Evolutionary conservation across 192 early-diverging fungal genomes (phyloP), one percentile per base, ranked within the genome.

Genomic region (Linnemannia hyalina): DNA sequence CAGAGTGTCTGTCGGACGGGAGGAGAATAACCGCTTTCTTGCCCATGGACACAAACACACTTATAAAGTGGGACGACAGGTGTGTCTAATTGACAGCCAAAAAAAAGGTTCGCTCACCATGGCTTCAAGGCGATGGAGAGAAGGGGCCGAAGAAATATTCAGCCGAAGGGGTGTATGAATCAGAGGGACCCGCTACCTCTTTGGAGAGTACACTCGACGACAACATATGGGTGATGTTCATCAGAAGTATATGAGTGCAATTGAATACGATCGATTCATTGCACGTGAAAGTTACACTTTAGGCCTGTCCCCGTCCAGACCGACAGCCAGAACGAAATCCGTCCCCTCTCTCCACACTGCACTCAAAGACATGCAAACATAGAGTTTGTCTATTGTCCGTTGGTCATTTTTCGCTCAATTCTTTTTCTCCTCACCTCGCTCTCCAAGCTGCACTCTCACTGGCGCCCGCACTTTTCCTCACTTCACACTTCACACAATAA

Each of bases 11-110:
- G 26, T 29, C n/a, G 60, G 60, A 65, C 60, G 60, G 71, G 42
- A 20, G 71, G 71, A 29, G 22, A 26, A 73, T 29, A 73, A 46
- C 69, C 69, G 69, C 69, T 70, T 70, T 70, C 41, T 73, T 73
- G 71, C 71, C 42, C 71, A 73, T 46, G 69, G 69, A 38, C 40
- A 70, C 35, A 35, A 1, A 46, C 26, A 42, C 38, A 38, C 22
- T 2, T 5, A 20, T 22, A 70, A 70, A 70, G 69, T 70, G 69
- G 40, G 36, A 36, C 20, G 69, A 41, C 35, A 35, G 16, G 13
- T 18, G 29, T 55, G 22, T 55, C 52, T 32, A 68, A 68, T 68
- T 68, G 68, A 32, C 6, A 9, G 18, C 68, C 15, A 40, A 70
- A 18, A 70, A 18, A 32, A 35, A 36, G 26, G 16, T 6, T 35